Evolutionary conservation across 2,329 filamentous ascomycete species (phyloP), one percentile per base, ranked within the genome.

Genomic region (Macrophomina pseudophaseolina): DNA sequence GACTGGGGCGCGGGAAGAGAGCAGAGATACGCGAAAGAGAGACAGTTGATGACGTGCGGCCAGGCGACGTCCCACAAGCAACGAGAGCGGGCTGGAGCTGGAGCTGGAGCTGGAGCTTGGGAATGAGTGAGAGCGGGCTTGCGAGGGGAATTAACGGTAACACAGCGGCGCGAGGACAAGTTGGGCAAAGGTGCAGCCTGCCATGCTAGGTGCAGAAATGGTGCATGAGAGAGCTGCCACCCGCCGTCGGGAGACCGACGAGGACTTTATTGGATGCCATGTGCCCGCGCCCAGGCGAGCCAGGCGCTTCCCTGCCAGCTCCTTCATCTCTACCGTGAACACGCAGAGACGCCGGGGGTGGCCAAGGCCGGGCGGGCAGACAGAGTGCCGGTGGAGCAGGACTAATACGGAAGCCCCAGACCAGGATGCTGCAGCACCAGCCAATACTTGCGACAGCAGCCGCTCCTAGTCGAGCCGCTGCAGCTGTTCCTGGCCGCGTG

Each of bases 401-500:
- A 58, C 44, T 38, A 65, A 65, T 51, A 30, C 63, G 51, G 63
- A 58, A 65, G 52, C 44, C 32, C 52, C 23, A 38, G 18, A 46
- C 52, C 52, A 48, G 63, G 63, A 58, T 65, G 51, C n/a, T 65
- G 63, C 63, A 32, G 63, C 63, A 65, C 63, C 63, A 58, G 58
- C 63, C 63, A 65, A 65, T 65, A 65, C 63, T 54, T 65, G 63
- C 63, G 63, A 56, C 63, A 54, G 63, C 63, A 48, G 63, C 38
- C 51, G 12, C 38, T 56, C 58, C 56, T 23, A 33, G 38, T 54
- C 62, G 42, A 32, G 62, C 62, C 49, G 16, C 28, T 11, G 35
- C 62, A 40, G 52, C 52, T 54, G 52, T 54, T 23, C 35, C 52
- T 33, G 52, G n/a, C 33, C 33, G 52, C 52, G 32, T 7, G 51